These are phyloP conservation scores for Lophium mytilinum DNA, from an alignment of 495 filamentous ascomycete genomes.

Conservation along the genomic window DNA sequence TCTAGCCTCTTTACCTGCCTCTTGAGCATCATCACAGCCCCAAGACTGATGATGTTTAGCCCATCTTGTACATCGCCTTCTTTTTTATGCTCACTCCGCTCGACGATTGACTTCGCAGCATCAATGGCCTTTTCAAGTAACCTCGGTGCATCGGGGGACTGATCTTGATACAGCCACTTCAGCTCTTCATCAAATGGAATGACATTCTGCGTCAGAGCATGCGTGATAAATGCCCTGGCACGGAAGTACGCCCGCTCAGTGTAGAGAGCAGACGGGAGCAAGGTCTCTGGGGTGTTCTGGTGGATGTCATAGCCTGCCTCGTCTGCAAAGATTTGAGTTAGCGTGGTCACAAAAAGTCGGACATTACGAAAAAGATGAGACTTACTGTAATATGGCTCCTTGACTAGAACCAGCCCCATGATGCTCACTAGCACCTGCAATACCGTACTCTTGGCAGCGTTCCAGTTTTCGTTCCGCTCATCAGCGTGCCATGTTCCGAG, in stretches of 20 bases:
- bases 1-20: conserved; percentile 35
- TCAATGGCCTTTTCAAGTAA: conserved; percentile 36
- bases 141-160: conserved; percentile 25
- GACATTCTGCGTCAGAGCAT: conserved; percentile 38
- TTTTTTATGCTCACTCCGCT: conserved; percentile 11
- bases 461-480: conserved; percentile 47
- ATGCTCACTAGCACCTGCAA: conserved; percentile 54
- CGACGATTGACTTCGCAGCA: conserved; percentile 31
- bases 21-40: conserved; percentile 37
- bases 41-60: conserved; percentile 29
- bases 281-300: conserved; percentile 36
- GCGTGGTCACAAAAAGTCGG: no score
- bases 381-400: conserved; percentile 56
- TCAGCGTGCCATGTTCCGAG: conserved; percentile 53
- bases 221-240: conserved; percentile 45
- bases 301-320: conserved; percentile 51
- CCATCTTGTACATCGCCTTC: conserved; percentile 21
- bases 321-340: conserved; percentile 30
- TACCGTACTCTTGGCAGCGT: conserved; percentile 41
- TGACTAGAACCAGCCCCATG: conserved; percentile 51
- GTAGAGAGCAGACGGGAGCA: conserved; percentile 43
- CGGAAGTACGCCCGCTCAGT: conserved; percentile 49
- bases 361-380: not conserved
- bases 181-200: conserved; percentile 43
- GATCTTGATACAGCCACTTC: conserved; percentile 40